Base-by-base conservation (phyloP, 2,329 filamentous ascomycete genomes). In the Fonsecaea pedrosoi region DNA sequence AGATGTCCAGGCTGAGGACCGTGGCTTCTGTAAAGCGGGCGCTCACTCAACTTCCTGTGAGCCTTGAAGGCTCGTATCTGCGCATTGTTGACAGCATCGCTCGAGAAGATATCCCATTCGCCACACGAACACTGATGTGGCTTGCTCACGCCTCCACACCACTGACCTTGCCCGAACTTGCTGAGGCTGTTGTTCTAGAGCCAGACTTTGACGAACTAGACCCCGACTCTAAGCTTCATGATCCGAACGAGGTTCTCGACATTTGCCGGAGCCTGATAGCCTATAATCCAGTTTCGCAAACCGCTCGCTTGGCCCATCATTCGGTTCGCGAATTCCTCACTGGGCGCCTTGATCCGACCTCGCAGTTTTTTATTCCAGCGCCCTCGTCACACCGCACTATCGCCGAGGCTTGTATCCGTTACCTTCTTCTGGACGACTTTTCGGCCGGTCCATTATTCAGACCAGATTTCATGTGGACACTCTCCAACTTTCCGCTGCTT, bases 141-240 rank as follows among this genome's bases (percentile, higher is more conserved):
- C 64, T 72, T 34, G 67, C 69, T n/a, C 62, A 66, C 50, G 60
- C 70, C 25, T 35, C 63, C 12, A 60, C 54, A n/a, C 69, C 69
- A 12, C 48, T 72, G 12, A 64, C 55, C 4, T 25, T 71, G n/a
- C 18, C 68, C n/a, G 67, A 69, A 38, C 59, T 71, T 30, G 67
- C 70, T 4, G 63, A 67, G n/a, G 70, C 67, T 13, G 65, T 66
- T n/a, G 62, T 69, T 18, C 58, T 70, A 54, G 70, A 71, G 38
- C 66, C 70, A 18, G 55, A 40, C n/a, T 61, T 64, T 30, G 60
- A 55, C 8, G n/a, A 34, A 15, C n/a, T 70, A 13, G 68, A 70
- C 48, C 53, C 62, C 1, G 68, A 70, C 37, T 38, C 48, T 7
- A 57, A 56, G 25, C 42, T 70, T 15, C 66, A 66, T 21, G 68